Evolutionary conservation across 1,284 basidiomycete genomes (phyloP), one percentile per base, ranked within the genome.

Genomic region (Sanguinoderma infundibulare): DNA sequence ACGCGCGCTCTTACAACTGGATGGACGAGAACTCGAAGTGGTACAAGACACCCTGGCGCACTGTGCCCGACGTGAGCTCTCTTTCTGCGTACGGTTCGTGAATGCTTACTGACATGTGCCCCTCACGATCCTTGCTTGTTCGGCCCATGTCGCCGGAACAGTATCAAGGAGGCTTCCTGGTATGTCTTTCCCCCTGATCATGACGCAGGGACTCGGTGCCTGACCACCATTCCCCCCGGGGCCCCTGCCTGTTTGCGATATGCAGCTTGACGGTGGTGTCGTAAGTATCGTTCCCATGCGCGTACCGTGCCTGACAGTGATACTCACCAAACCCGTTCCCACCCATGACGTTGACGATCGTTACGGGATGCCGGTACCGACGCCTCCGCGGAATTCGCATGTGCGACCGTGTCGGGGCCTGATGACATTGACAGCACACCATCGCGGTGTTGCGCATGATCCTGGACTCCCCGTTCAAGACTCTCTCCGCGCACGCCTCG

Each of bases 41-140:
- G 81, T 92, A 92, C 74, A 89, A 91, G 51, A 94, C 91, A 0
- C 84, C 87, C 30, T 95, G 92, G 92, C 81, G 92, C 49, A 92
- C 89, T 2, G 77, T 91, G 56, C 92, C 92, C n/a, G 88, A 90
- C 58, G 90, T 91, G 68, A 71, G 87, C 80, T 26, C 28, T 26
- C 42, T 40, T 56, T 60, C 7, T 14, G 22, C 22, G 36, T 32
- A 24, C 46, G 20, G 51, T 32, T 34, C 26, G 46, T 5, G 22
- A 10, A 35, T 35, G 49, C 35, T 32, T 26, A 28, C 26, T 30
- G 17, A 8, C 12, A 51, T 49, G 26, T 17, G n/a, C 34, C 17
- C 22, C 49, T 36, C 32, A 32, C 28, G 8, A n/a, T n/a, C n/a
- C n/a, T 49, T 36, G n/a, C 32, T 38, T 34, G 24, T 51, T 32